Percentiles rank a stretch among this genome's conserved stretches.
phyloP scores from a whole-genome alignment of 345 rosid genomes.

The Syzygium grande region DNA sequence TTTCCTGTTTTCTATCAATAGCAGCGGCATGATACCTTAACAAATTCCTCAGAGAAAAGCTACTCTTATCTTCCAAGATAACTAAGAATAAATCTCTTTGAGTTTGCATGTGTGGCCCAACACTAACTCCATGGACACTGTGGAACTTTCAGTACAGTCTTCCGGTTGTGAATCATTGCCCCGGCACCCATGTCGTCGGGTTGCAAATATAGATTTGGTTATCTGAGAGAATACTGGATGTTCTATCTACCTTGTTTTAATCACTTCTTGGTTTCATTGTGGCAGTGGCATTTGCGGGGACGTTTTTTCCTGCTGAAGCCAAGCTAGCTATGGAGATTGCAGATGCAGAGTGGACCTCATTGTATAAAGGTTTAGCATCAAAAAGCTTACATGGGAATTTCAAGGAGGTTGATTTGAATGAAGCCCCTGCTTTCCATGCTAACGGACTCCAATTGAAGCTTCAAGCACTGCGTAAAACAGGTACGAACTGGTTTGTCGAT shows the following conservation, averaged over 20 bases:
- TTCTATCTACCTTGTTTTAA: background rate
- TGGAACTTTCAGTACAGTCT: background rate
- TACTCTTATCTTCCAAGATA: background rate
- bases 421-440: conserved; percentile 11
- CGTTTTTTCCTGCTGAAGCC: conserved; percentile 37
- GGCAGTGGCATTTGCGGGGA: conserved; percentile 33
- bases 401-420: conserved; percentile 24
- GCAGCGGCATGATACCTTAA: background rate
- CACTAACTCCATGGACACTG: background rate
- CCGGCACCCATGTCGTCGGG: background rate
- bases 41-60: background rate
- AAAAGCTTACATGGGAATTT: conserved; percentile 7
- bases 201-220: background rate
- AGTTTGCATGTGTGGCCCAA: background rate
- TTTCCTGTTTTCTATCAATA: background rate
- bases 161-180: background rate
- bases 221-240: background rate
- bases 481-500: background rate
- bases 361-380: background rate
- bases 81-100: background rate
- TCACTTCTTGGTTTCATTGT: background rate
- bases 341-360: conserved; percentile 17
- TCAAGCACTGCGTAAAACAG: conserved; percentile 27
- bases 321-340: conserved; percentile 38
- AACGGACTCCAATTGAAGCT: conserved; percentile 14